A percentile compares a stretch with the other conserved stretches of the same genome.
phyloP scores from a whole-genome alignment of 805 yeast genomes.

The Metschnikowia kunwiensis region DNA sequence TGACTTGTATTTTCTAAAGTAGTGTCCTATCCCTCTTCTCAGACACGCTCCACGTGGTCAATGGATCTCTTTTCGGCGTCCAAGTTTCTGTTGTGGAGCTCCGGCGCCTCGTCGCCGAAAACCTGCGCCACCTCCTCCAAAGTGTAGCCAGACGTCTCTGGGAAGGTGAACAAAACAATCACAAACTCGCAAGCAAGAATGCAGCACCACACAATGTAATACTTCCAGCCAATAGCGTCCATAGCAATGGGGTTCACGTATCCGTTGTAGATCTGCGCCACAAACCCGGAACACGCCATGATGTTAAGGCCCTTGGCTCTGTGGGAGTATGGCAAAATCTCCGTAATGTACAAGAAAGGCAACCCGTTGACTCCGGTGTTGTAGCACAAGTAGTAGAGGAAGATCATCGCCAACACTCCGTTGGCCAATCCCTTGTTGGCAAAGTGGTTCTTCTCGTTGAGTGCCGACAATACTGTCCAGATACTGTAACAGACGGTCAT shows the following conservation, averaged over 20 bases:
- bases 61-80: slow-evolving; percentile 3
- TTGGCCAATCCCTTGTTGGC: slow-evolving; percentile 38
- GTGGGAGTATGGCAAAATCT: slow-evolving; percentile 35
- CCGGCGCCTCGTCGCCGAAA: slow-evolving; percentile 33
- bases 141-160: slow-evolving; percentile 42
- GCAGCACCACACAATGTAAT: slow-evolving; percentile 41
- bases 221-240: slow-evolving; percentile 42
- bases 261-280: slow-evolving; percentile 24
- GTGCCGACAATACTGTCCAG: slow-evolving; percentile 46
- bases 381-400: slow-evolving; percentile 43
- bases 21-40: no score
- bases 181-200: slow-evolving; percentile 28
- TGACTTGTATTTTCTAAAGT: no score
- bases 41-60: slow-evolving; percentile 15
- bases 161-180: slow-evolving; percentile 32
- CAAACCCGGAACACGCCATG: slow-evolving; percentile 21
- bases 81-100: slow-evolving; percentile 9
- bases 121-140: slow-evolving; percentile 43
- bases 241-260: slow-evolving; percentile 33
- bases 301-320: slow-evolving; percentile 42
- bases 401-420: slow-evolving; percentile 52
- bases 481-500: slow-evolving; percentile 39
- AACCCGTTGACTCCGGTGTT: slow-evolving; percentile 44
- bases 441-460: slow-evolving; percentile 40
- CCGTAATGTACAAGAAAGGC: slow-evolving; percentile 46